These are phyloP conservation scores for Ophiostoma pallidulum DNA, from an alignment of 2,329 filamentous ascomycete species.

Conservation along the genomic window DNA sequence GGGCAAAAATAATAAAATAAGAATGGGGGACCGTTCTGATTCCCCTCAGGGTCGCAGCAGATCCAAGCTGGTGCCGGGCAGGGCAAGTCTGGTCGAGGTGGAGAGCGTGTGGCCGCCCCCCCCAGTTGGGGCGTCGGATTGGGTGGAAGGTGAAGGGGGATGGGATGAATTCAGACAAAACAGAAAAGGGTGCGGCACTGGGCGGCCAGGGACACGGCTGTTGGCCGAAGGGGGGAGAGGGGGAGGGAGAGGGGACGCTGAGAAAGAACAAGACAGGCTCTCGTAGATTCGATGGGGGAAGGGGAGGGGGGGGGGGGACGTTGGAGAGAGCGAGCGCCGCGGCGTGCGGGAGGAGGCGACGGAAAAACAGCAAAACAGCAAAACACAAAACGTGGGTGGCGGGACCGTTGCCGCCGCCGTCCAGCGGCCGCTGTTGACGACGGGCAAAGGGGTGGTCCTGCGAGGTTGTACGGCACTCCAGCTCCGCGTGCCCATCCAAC, in stretches of 20 bases:
- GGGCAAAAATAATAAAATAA: neutral
- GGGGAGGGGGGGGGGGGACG: neutral
- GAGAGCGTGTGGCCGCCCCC: too few relatives aligned
- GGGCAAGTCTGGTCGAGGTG: slow-evolving; percentile 13
- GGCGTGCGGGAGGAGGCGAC: too few relatives aligned
- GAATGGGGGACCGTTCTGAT: slow-evolving; percentile 6
- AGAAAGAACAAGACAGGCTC: neutral
- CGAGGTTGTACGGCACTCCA: too few relatives aligned
- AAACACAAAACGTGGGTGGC: neutral
- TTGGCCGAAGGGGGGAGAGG: slow-evolving; percentile 6
- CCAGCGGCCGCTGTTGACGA: too few relatives aligned
- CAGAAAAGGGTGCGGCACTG: slow-evolving; percentile 5
- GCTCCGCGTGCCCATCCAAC: neutral
- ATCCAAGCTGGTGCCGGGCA: slow-evolving; percentile 14
- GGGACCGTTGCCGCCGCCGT: neutral
- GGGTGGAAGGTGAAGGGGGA: slow-evolving; percentile 9
- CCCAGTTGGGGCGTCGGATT: slow-evolving; percentile 8
- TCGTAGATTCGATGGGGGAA: too few relatives aligned
- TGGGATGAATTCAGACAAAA: slow-evolving; percentile 7
- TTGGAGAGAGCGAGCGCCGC: neutral
- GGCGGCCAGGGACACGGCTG: too few relatives aligned
- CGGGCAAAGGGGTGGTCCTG: too few relatives aligned
- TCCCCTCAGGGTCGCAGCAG: slow-evolving; percentile 12
- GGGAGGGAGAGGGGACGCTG: neutral
- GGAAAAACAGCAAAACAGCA: neutral